Percentiles rank a stretch among this genome's conserved stretches.
phyloP scores from a whole-genome alignment of 768 basidiomycete genomes.

The Mycena albidolilacea region DNA sequence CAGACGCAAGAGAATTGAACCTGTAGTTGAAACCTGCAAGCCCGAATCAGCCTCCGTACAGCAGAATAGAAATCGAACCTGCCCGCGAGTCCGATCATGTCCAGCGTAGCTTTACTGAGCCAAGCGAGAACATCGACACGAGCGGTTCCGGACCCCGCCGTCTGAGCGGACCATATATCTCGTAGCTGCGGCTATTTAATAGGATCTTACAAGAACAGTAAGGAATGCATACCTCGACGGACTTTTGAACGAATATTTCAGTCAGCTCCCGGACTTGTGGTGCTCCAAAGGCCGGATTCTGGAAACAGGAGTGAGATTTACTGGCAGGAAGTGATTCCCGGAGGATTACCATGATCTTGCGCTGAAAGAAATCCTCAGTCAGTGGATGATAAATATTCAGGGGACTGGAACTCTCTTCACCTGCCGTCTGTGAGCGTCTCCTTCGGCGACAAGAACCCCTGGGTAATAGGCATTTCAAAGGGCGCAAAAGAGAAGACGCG shows the following conservation, averaged over 20 bases:
- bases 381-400: background rate
- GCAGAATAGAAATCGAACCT: background rate
- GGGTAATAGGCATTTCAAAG: background rate
- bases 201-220: background rate
- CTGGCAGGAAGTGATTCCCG: background rate
- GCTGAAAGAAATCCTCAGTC: conserved; percentile 28
- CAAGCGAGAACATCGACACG: conserved; percentile 16
- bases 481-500: no score
- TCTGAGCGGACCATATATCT: background rate
- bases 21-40: conserved; percentile 4
- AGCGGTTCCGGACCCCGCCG: background rate
- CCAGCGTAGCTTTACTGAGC: conserved; percentile 19
- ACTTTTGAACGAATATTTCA: conserved; percentile 56
- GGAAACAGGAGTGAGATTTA: background rate
- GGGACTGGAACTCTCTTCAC: background rate
- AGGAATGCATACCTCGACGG: background rate
- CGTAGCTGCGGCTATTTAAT: background rate
- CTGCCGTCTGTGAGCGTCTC: conserved; percentile 42
- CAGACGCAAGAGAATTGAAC: background rate
- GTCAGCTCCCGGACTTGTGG: conserved; percentile 61
- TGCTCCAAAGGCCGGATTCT: conserved; percentile 66
- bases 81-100: conserved; percentile 21
- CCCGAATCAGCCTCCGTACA: background rate
- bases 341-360: conserved; percentile 44
- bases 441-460: conserved; percentile 55